phyloP scores from a whole-genome alignment of 352 stramenopile species.

The Globisporangium carolinianum region DNA sequence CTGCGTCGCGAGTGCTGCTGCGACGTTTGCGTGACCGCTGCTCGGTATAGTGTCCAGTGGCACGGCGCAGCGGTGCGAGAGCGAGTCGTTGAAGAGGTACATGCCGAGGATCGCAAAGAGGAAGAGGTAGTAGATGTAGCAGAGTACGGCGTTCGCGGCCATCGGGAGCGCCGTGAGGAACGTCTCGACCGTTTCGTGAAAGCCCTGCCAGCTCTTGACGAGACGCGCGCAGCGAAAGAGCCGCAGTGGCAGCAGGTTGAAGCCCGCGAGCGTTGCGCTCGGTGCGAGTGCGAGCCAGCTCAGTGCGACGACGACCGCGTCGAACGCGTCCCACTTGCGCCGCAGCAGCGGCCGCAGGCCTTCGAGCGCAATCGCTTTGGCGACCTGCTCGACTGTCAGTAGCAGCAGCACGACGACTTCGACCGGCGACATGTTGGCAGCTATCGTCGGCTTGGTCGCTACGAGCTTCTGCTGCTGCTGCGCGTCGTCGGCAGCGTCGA shows the following conservation, averaged over 20 bases:
- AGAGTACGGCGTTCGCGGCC: slow-evolving; percentile 63
- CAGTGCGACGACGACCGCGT: slow-evolving; percentile 48
- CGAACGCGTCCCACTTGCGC: slow-evolving; percentile 66
- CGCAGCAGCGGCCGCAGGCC: slow-evolving; percentile 47
- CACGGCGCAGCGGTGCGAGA: slow-evolving; percentile 61
- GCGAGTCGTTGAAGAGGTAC: slow-evolving; percentile 82
- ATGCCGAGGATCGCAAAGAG: slow-evolving; percentile 81
- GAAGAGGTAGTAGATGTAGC: slow-evolving; percentile 84
- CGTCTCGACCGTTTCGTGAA: slow-evolving; percentile 74
- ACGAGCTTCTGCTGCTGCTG: slow-evolving; percentile 18
- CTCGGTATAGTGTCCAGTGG: slow-evolving; percentile 17
- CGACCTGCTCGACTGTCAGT: slow-evolving; percentile 58
- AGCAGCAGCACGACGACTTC: slow-evolving; percentile 58
- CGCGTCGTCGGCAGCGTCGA: neutral
- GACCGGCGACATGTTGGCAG: slow-evolving; percentile 43
- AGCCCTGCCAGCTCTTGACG: slow-evolving; percentile 71
- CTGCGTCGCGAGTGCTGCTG: slow-evolving; percentile 11
- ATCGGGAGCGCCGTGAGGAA: slow-evolving; percentile 67
- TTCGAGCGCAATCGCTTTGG: slow-evolving; percentile 61
- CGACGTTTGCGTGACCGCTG: neutral
- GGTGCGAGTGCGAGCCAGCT: slow-evolving; percentile 59
- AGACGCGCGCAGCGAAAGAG: slow-evolving; percentile 64
- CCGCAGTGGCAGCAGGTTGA: slow-evolving; percentile 65
- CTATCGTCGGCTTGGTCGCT: slow-evolving; percentile 28
- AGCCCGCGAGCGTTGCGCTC: slow-evolving; percentile 34